phyloP scores from a whole-genome alignment of 768 basidiomycete genomes.

The Lentinus tigrinus region DNA sequence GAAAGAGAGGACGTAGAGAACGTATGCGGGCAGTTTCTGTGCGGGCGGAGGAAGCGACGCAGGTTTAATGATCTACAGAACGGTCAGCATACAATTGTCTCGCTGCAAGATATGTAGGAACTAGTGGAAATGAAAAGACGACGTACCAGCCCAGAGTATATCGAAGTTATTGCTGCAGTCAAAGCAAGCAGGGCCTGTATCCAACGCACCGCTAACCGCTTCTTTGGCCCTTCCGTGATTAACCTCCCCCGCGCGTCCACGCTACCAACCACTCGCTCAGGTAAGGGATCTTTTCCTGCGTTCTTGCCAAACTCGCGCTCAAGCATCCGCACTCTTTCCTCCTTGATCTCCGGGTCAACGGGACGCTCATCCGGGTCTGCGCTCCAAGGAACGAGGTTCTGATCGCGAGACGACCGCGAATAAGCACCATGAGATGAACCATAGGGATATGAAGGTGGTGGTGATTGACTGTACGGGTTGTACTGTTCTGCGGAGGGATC shows the following conservation, averaged over 20 bases:
- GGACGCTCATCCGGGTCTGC: slow-evolving; percentile 41
- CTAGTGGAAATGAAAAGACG: too few species aligned
- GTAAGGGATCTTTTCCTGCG: slow-evolving; percentile 38
- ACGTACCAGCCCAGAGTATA: slow-evolving; percentile 65
- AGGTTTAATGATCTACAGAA: slow-evolving; percentile 53
- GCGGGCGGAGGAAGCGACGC: slow-evolving; percentile 52
- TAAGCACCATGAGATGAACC: slow-evolving; percentile 31
- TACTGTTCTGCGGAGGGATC: slow-evolving; percentile 27
- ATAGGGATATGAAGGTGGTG: slow-evolving; percentile 29
- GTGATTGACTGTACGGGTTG: slow-evolving; percentile 27
- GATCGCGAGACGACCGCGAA: slow-evolving; percentile 33
- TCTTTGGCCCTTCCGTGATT: slow-evolving; percentile 63
- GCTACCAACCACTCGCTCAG: slow-evolving; percentile 54
- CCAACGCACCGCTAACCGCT: slow-evolving; percentile 48
- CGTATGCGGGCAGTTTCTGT: slow-evolving; percentile 50
- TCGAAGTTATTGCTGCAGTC: slow-evolving; percentile 51
- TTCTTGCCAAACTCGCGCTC: slow-evolving; percentile 62
- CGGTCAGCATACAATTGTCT: not conserved
- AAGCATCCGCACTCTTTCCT: slow-evolving; percentile 70
- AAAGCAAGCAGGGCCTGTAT: slow-evolving; percentile 51
- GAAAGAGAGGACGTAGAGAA: slow-evolving; percentile 57
- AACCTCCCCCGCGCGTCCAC: slow-evolving; percentile 56
- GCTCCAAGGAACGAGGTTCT: slow-evolving; percentile 52
- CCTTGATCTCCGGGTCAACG: slow-evolving; percentile 53
- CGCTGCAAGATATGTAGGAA: not conserved